phyloP scores from a whole-genome alignment of 345 rosid species.

The Camelina sativa region DNA sequence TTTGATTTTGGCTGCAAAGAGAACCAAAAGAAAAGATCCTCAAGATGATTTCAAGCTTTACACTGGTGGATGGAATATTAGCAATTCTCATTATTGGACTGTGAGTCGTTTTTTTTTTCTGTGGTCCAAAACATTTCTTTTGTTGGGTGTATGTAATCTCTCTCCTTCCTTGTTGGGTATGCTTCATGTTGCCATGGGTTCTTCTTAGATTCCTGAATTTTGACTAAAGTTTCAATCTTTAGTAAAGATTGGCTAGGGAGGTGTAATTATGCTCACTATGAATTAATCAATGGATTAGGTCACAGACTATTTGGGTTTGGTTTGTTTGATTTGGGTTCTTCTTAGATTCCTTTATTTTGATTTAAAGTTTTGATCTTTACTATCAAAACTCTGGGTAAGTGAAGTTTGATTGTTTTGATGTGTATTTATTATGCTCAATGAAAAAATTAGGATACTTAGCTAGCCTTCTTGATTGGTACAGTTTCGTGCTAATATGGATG shows the following conservation, averaged over 20 bases:
- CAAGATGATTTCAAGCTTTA: constrained; percentile 56
- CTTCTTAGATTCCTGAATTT: background rate
- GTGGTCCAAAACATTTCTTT: constrained; percentile 11
- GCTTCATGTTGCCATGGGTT: constrained; percentile 1
- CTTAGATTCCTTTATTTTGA: background rate
- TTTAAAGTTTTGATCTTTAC: constrained; percentile 14
- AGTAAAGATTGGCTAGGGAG: background rate
- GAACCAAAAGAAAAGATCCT: constrained; percentile 76
- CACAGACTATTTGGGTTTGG: background rate
- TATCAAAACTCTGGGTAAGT: background rate
- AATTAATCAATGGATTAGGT: background rate
- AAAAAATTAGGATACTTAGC: background rate
- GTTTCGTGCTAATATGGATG: constrained; percentile 1
- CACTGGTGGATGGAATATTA: constrained; percentile 92
- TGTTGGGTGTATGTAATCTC: background rate
- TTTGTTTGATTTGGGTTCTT: constrained; percentile 17
- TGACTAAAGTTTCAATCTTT: background rate
- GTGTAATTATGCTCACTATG: background rate
- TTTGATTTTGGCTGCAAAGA: constrained; percentile 71
- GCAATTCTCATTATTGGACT: constrained; percentile 79
- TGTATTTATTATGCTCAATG: constrained; percentile 20
- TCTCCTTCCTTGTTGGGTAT: constrained; percentile 17
- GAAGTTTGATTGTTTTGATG: background rate
- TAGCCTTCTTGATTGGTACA: background rate
- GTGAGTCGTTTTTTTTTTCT: constrained; percentile 56